Percentiles rank a stretch among this genome's conserved stretches.
These are phyloP conservation scores for Phoma sp. DNA, from an alignment of 2,329 filamentous ascomycete genomes.

Conservation along the genomic window DNA sequence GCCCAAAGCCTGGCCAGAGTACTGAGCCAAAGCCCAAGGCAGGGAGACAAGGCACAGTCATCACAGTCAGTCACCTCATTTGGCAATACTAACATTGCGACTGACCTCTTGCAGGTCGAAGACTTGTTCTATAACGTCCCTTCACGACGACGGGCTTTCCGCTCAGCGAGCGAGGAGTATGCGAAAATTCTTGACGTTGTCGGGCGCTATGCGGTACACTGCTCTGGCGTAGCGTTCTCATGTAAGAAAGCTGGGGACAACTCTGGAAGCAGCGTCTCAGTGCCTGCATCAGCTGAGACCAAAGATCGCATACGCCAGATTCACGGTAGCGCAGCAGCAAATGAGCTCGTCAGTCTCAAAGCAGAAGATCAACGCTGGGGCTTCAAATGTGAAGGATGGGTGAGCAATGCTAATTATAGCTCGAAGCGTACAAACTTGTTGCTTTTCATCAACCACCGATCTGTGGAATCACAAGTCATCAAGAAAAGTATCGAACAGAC, in stretches of 20 bases:
- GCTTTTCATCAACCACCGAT: conserved; percentile 95
- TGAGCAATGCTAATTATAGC: conserved; percentile 93
- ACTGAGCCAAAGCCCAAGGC: conserved; percentile 87
- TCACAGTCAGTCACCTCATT: conserved; percentile 65
- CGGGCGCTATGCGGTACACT: conserved; percentile 92
- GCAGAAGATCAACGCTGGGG: conserved; percentile 79
- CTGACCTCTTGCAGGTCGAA: conserved; percentile 66
- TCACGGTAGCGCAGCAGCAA: conserved; percentile 82
- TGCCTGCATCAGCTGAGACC: conserved; percentile 74
- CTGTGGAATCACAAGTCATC: conserved; percentile 87
- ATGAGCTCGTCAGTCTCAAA: conserved; percentile 82
- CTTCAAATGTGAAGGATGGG: conserved; percentile 80
- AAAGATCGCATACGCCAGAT: conserved; percentile 90
- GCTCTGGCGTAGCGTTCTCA: conserved; percentile 87
- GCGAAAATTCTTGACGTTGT: conserved; percentile 97
- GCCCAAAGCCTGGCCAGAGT: conserved; percentile 86
- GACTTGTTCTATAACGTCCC: conserved; percentile 98
- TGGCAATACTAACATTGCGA: too few relatives aligned
- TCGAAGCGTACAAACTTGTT: conserved; percentile 87
- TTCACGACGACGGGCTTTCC: conserved; percentile 85
- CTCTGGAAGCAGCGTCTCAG: conserved; percentile 75
- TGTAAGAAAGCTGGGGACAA: conserved; percentile 97
- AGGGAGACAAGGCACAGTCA: conserved; percentile 88
- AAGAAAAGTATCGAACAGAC: conserved; percentile 92
- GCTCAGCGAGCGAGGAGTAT: conserved; percentile 92